A percentile compares a stretch with the other conserved stretches of the same genome.
phyloP scores from a whole-genome alignment of 495 filamentous ascomycete species.

The Talaromyces ruber region DNA sequence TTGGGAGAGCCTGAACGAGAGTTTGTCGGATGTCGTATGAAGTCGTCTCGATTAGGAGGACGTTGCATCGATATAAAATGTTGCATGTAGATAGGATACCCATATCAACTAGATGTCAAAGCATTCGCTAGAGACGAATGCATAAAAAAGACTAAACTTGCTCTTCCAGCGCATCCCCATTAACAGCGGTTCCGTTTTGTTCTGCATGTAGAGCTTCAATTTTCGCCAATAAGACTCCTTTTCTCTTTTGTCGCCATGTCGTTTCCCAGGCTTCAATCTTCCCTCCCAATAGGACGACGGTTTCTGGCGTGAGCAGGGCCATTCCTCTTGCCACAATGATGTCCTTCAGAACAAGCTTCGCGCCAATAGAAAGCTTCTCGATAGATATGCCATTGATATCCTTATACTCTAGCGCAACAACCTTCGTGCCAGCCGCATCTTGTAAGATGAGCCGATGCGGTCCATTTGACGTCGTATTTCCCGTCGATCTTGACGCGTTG shows the following conservation, averaged over 20 bases:
- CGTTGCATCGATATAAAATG: background rate
- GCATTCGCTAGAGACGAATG: background rate
- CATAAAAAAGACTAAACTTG: conserved; percentile 1
- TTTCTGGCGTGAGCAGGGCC: conserved; percentile 60
- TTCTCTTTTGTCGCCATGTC: conserved; percentile 64
- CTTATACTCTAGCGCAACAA: conserved; percentile 67
- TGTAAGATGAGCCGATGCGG: conserved; percentile 79
- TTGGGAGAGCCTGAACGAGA: conserved; percentile 46
- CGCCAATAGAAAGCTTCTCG: conserved; percentile 62
- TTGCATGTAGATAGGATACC: conserved; percentile 5
- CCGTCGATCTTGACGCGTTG: conserved; percentile 7
- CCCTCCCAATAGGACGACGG: conserved; percentile 64
- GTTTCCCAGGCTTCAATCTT: conserved; percentile 78
- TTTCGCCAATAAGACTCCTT: conserved; percentile 55
- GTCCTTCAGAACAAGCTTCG: conserved; percentile 67
- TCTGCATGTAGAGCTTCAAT: conserved; percentile 22
- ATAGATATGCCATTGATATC: conserved; percentile 55
- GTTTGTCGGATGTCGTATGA: conserved; percentile 14
- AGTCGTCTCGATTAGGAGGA: background rate
- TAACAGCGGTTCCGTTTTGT: conserved; percentile 1
- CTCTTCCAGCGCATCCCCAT: conserved; percentile 2
- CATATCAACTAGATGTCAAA: background rate
- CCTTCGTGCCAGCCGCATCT: conserved; percentile 61
- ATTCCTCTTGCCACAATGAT: conserved; percentile 66
- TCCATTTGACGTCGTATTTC: conserved; percentile 28